Evolutionary conservation across 2,329 filamentous ascomycete species (phyloP).

Genomic region (Diaporthe velutina): DNA sequence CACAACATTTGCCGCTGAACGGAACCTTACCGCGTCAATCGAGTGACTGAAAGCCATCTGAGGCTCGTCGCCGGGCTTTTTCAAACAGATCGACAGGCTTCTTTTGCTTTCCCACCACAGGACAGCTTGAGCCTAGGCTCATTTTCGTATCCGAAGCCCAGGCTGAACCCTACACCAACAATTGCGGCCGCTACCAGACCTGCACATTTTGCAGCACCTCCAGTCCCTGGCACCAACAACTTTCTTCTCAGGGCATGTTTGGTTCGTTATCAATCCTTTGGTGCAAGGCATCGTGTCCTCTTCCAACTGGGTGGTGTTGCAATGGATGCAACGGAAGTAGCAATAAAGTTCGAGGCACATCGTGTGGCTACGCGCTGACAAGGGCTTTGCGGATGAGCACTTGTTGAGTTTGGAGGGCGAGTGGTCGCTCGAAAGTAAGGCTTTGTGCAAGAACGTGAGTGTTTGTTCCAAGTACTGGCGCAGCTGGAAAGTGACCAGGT

Average conservation of each 20-base stretch:
- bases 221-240: background rate
- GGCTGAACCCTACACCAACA: conserved; percentile 34
- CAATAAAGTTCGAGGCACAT: conserved; percentile 33
- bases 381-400: background rate
- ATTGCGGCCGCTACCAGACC: conserved; percentile 34
- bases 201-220: conserved; percentile 31
- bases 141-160: conserved; percentile 29
- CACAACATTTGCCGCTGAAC: background rate
- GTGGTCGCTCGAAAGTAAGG: background rate
- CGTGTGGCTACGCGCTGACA: background rate
- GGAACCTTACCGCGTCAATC: background rate
- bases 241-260: background rate
- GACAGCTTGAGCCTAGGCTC: background rate
- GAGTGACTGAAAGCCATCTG: background rate
- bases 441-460: background rate
- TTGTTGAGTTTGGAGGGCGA: background rate
- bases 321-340: conserved; percentile 34
- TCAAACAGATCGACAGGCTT: background rate
- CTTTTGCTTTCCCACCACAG: too few species aligned
- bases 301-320: background rate
- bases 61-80: background rate
- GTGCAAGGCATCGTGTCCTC: conserved; percentile 18
- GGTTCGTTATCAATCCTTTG: background rate
- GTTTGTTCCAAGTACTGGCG: too few species aligned
- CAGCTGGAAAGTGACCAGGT: too few species aligned